These are phyloP conservation scores for Xylariaceae sp. DNA, from an alignment of 2,329 filamentous ascomycete genomes.

Conservation along the genomic window DNA sequence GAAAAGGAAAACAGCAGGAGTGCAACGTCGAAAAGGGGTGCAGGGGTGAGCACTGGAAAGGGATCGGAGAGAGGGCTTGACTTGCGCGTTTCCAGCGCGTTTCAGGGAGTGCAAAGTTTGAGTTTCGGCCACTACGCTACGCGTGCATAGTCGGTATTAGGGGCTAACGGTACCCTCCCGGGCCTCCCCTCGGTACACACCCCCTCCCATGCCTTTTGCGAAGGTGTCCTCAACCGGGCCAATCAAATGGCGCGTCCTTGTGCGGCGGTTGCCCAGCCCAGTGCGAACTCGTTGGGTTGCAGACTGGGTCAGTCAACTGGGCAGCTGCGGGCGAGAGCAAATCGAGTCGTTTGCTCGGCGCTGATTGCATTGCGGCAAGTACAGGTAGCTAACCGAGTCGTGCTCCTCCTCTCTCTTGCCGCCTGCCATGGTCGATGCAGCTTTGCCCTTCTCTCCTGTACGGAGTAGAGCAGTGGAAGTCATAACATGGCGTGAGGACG, in stretches of 20 bases:
- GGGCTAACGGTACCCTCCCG: constrained; percentile 28
- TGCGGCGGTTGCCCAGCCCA: constrained; percentile 23
- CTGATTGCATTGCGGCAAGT: constrained; percentile 15
- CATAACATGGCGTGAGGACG: background rate
- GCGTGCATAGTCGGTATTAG: constrained; percentile 13
- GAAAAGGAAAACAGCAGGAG: background rate
- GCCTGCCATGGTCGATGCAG: background rate
- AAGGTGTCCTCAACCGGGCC: constrained; percentile 4
- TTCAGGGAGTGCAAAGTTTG: constrained; percentile 31
- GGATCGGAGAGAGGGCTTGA: constrained; percentile 23
- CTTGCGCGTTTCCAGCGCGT: constrained; percentile 21
- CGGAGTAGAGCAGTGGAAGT: background rate
- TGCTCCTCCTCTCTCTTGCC: constrained; percentile 10
- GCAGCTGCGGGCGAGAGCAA: constrained; percentile 13
- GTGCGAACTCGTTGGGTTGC: constrained; percentile 22
- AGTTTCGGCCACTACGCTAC: constrained; percentile 22
- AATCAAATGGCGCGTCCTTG: constrained; percentile 20
- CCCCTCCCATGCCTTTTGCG: background rate
- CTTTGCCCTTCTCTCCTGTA: background rate
- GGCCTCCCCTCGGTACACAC: constrained; percentile 23
- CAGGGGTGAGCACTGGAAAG: constrained; percentile 7
- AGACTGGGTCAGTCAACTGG: constrained; percentile 4
- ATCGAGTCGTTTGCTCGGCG: constrained; percentile 10
- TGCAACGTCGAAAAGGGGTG: constrained; percentile 21
- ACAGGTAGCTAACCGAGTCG: constrained; percentile 30